Evolutionary conservation across 345 rosid species (phyloP), one percentile per base, ranked within the genome.

Genomic region (Syzygium grande): DNA sequence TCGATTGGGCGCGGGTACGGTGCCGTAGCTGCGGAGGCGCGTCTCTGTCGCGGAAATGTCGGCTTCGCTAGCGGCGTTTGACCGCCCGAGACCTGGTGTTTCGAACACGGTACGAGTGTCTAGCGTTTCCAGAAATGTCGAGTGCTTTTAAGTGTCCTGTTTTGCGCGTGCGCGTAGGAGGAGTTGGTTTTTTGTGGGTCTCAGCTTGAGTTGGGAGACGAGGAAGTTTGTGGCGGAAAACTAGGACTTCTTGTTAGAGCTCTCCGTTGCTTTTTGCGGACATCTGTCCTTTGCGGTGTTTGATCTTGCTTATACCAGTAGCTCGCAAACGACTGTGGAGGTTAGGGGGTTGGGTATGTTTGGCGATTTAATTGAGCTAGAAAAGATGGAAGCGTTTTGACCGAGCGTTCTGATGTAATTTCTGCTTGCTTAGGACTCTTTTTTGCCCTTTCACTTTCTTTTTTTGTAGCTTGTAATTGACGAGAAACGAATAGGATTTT

Each of bases 61-160:
- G 91, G 93, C 92, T 94, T 91, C 99, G 88, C 87, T 94, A 91
- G 95, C 96, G 86, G 94, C 96, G 91, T 92, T 96, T 90, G 99
- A 97, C 93, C 96, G 98, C 88, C 95, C 96, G 9, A 93, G 97
- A 87, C 92, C 53, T 43, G 93, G 94, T 84, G 89, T 93, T 85
- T 90, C 98, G 22, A 96, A 95, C 91, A 93, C 97, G 99, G 99
- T 97, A 92, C 25, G 80, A 38, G 80, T 41, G 49, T 73, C 80
- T 41, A 41, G 80, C 80, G 73, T 61, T 51, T 73, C 49, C 80
- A 41, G 49, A 73, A 73, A 19, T 73, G 80, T 41, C 21, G 6
- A 73, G 87, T 79, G 59, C 8, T 29, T 25, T 25, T 19, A 88
- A 49, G 58, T 51, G 27, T 80, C 87, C 65, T 22, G 43, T 14